Percentiles rank a stretch among this genome's conserved stretches.
These are phyloP conservation scores for Maudiozyma pseudohumilis DNA, from an alignment of 805 yeast species.

Conservation along the genomic window DNA sequence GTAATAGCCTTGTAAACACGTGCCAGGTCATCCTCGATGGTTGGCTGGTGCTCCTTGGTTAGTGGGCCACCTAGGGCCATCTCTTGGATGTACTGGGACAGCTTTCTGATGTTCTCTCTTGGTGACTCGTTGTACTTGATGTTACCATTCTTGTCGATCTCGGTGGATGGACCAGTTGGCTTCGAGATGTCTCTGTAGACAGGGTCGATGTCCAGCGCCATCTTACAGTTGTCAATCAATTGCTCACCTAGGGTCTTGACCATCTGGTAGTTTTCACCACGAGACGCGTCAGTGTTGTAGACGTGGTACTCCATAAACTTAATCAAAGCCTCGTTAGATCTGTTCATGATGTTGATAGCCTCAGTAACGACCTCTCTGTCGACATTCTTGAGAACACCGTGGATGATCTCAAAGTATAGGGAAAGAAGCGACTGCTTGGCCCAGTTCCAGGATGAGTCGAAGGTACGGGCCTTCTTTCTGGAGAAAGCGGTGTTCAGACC, in stretches of 20 bases:
- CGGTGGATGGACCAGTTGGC: slow-evolving; percentile 92
- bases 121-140: slow-evolving; percentile 75
- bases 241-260: slow-evolving; percentile 88
- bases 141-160: slow-evolving; percentile 80
- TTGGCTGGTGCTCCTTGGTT: slow-evolving; percentile 58
- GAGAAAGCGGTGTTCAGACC: slow-evolving; percentile 90
- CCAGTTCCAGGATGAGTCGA: slow-evolving; percentile 99
- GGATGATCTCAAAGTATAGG: slow-evolving; percentile 91
- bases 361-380: slow-evolving; percentile 95
- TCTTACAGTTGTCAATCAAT: slow-evolving; percentile 90
- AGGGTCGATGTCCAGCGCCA: slow-evolving; percentile 69
- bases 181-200: slow-evolving; percentile 90
- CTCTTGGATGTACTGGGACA: slow-evolving; percentile 89
- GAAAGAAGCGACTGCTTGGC: slow-evolving; percentile 94
- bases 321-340: slow-evolving; percentile 86
- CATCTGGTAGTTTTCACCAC: slow-evolving; percentile 87
- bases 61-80: slow-evolving; percentile 93
- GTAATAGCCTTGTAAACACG: slow-evolving; percentile 74
- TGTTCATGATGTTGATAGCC: slow-evolving; percentile 95
- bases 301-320: slow-evolving; percentile 89
- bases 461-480: slow-evolving; percentile 85
- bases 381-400: slow-evolving; percentile 81
- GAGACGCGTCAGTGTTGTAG: slow-evolving; percentile 52
- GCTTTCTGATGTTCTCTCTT: slow-evolving; percentile 84
- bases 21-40: slow-evolving; percentile 77